Evolutionary conservation across 768 basidiomycete genomes (phyloP).

Genomic region (Boletus tomentosulus): DNA sequence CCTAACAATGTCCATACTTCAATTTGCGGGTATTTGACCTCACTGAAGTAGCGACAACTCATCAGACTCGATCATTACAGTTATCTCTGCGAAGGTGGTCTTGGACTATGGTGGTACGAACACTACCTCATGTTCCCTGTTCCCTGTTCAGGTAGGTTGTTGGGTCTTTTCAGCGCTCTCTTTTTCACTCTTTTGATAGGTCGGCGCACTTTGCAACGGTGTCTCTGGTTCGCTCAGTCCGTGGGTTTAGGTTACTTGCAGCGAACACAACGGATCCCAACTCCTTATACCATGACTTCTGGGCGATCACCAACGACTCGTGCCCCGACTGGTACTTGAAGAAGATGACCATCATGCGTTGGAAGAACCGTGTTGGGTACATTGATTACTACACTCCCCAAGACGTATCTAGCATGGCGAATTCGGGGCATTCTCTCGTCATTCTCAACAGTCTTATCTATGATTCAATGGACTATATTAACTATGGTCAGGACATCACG

Average conservation of each 20-base stretch:
- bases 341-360: conserved; percentile 90
- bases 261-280: conserved; percentile 75
- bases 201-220: conserved; percentile 90
- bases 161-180: neutral
- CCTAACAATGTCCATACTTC: conserved; percentile 78
- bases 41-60: conserved; percentile 58
- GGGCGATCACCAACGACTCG: conserved; percentile 81
- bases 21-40: conserved; percentile 94
- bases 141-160: conserved; percentile 72
- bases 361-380: conserved; percentile 83
- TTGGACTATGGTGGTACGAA: conserved; percentile 79
- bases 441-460: conserved; percentile 84
- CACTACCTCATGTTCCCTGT: conserved; percentile 82
- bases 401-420: conserved; percentile 70
- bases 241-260: conserved; percentile 70
- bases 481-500: conserved; percentile 75
- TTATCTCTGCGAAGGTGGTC: conserved; percentile 71
- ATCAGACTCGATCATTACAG: conserved; percentile 58
- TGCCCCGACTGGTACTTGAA: conserved; percentile 99
- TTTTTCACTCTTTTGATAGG: conserved; percentile 38
- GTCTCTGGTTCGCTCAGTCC: conserved; percentile 75
- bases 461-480: conserved; percentile 80
- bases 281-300: conserved; percentile 93
- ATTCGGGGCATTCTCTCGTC: conserved; percentile 59
- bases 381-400: conserved; percentile 70